These are phyloP conservation scores for Rhipidocladum racemiflorum DNA, from an alignment of 176 grass and related monocot species.

Conservation along the genomic window DNA sequence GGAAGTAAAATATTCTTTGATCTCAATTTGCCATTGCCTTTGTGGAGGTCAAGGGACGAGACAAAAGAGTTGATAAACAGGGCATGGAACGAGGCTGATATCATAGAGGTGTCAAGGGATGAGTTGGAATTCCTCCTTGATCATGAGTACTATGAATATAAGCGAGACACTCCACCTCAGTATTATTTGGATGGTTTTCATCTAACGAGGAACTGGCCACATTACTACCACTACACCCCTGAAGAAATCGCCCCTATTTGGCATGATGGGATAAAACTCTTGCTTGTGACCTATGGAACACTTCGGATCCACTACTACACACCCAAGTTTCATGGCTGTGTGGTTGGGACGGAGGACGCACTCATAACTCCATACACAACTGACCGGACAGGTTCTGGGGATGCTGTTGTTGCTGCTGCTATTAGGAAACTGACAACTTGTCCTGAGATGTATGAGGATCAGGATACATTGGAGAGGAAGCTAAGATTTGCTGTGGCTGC, in stretches of 20 bases:
- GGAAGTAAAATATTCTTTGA: slow-evolving; percentile 75
- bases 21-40: slow-evolving; percentile 76
- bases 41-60: slow-evolving; percentile 78
- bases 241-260: slow-evolving; percentile 80
- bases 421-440: slow-evolving; percentile 69
- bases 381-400: slow-evolving; percentile 86
- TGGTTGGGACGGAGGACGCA: slow-evolving; percentile 70
- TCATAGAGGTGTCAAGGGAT: slow-evolving; percentile 82
- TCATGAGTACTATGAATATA: slow-evolving; percentile 70
- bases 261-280: slow-evolving; percentile 75
- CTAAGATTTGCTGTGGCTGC: slow-evolving; percentile 77
- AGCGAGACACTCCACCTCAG: slow-evolving; percentile 69
- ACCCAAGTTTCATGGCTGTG: slow-evolving; percentile 72
- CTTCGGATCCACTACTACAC: slow-evolving; percentile 88
- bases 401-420: slow-evolving; percentile 78
- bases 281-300: slow-evolving; percentile 71
- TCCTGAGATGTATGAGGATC: slow-evolving; percentile 77
- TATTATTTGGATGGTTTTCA: slow-evolving; percentile 73
- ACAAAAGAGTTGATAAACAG: slow-evolving; percentile 60
- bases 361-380: slow-evolving; percentile 74
- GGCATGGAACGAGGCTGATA: slow-evolving; percentile 70
- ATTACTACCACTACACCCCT: slow-evolving; percentile 62
- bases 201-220: slow-evolving; percentile 53
- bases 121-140: slow-evolving; percentile 93
- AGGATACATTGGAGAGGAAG: slow-evolving; percentile 68